Base-by-base conservation (phyloP, 208 protist species). In the Trypanosoma vivax region DNA sequence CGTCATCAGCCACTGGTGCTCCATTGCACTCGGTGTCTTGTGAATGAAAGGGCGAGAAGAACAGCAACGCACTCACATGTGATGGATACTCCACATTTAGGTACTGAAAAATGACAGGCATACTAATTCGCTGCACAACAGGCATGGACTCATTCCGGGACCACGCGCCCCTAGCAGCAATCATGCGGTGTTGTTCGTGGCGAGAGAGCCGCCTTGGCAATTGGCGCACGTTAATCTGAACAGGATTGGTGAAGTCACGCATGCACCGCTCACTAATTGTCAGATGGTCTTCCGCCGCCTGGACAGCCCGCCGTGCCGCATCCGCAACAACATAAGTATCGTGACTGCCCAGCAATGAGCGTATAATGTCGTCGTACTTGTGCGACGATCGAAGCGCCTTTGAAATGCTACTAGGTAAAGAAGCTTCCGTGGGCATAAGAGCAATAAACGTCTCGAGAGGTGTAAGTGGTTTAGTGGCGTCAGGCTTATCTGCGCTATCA, bases 381-480 rank as follows among this genome's bases (percentile, higher is more conserved):
- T 33, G 48, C 19, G 57, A 49, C 33, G 70, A 53, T 24, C 70
- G 74, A 34, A 90, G 56, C 23, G 76, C 67, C 5, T 34, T 3
- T 23, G 49, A 62, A 1, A 90, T 65, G 28, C 73, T 71, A 35
- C 47, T 35, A 1, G 85, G 85, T 29, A 89, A 59, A 23, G 76
- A 45, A 24, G 79, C 72, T 58, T 85, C 75, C 9, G 78, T 86
- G 6, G 85, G 85, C 81, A 90, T 92, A 6, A 92, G 59, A 5
- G 85, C 85, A 39, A 89, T 74, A 57, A 81, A 87, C 27, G 77
- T 78, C 62, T 87, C 81, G 27, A 92, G 66, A 37, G 85, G 85
- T 7, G 76, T 78, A 11, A 92, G 85, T 4, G 85, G 84, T 28
- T 49, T 24, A 30, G 63, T 68, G 29, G 27, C 16, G 1, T 54